phyloP scores from a whole-genome alignment of 176 grass and related monocot genomes.

The Carex kokanica region DNA sequence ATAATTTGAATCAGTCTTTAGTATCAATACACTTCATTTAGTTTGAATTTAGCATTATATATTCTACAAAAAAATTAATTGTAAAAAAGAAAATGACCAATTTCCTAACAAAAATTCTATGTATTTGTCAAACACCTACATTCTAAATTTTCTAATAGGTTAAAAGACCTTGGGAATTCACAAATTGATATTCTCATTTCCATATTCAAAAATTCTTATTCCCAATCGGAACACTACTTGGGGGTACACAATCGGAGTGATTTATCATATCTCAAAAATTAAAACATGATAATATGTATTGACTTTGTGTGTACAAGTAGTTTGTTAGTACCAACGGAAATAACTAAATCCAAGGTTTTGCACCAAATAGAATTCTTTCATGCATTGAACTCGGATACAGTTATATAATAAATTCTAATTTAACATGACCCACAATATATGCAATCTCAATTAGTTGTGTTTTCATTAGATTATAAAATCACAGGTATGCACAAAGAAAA shows the following conservation, averaged over 20 bases:
- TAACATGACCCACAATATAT: conserved; percentile 20
- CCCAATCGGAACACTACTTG: neutral
- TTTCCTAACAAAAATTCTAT: no score
- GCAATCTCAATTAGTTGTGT: neutral
- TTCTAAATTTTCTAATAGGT: no score
- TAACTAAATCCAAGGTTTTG: conserved; percentile 16
- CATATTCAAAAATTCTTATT: no score
- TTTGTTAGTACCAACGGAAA: conserved; percentile 23
- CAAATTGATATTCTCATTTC: no score
- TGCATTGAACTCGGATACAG: neutral
- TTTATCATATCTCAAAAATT: neutral
- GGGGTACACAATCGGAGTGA: neutral
- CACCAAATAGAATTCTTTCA: neutral
- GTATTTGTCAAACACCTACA: no score
- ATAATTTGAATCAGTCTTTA: no score
- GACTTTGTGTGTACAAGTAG: conserved; percentile 19
- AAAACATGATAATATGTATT: neutral
- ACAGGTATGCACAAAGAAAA: conserved; percentile 25
- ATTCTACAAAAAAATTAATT: no score
- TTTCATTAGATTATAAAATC: conserved; percentile 19
- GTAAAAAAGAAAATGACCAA: no score
- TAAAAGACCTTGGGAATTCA: no score
- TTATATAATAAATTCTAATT: conserved; percentile 7
- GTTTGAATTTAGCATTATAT: no score
- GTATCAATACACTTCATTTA: no score